Evolutionary conservation across 2,329 filamentous ascomycete species (phyloP).

Genomic region (Zymoseptoria ardabiliae): DNA sequence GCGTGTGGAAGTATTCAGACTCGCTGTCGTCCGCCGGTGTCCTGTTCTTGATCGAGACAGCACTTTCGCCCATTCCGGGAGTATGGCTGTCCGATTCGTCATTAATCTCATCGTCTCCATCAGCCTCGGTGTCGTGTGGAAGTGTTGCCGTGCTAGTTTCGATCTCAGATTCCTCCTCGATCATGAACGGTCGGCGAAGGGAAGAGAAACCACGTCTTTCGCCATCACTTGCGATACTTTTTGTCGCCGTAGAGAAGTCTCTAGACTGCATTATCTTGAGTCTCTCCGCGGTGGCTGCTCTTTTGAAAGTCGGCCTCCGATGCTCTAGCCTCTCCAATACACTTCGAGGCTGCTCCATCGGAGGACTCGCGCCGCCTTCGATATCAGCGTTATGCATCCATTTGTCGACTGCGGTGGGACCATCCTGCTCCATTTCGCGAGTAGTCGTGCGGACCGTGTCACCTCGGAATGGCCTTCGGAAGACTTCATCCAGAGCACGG

Average conservation of each 20-base stretch:
- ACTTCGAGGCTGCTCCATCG: slow-evolving; percentile 53
- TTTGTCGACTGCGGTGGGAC: slow-evolving; percentile 72
- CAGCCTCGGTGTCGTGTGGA: slow-evolving; percentile 65
- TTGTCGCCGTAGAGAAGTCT: slow-evolving; percentile 45
- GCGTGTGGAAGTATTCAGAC: slow-evolving; percentile 39
- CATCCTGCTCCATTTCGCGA: slow-evolving; percentile 41
- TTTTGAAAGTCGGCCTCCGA: slow-evolving; percentile 46
- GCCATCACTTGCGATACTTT: slow-evolving; percentile 52
- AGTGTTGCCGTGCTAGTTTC: slow-evolving; percentile 36
- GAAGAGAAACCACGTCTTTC: slow-evolving; percentile 34
- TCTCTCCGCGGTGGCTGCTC: slow-evolving; percentile 39
- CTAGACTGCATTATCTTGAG: slow-evolving; percentile 25
- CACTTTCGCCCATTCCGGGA: slow-evolving; percentile 27
- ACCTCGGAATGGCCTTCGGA: slow-evolving; percentile 60
- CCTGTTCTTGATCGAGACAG: slow-evolving; percentile 25
- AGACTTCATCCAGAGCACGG: slow-evolving; percentile 82
- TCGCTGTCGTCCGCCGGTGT: slow-evolving; percentile 25
- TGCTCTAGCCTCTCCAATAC: slow-evolving; percentile 52
- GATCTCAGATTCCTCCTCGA: slow-evolving; percentile 40
- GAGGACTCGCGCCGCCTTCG: slow-evolving; percentile 48
- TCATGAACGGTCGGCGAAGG: slow-evolving; percentile 34
- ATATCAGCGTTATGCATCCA: slow-evolving; percentile 73
- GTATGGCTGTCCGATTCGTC: slow-evolving; percentile 54
- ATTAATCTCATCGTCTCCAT: slow-evolving; percentile 85
- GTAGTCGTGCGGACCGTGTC: slow-evolving; percentile 51